Base-by-base conservation (phyloP, 805 yeast species). In the Hyphopichia homilentoma region DNA sequence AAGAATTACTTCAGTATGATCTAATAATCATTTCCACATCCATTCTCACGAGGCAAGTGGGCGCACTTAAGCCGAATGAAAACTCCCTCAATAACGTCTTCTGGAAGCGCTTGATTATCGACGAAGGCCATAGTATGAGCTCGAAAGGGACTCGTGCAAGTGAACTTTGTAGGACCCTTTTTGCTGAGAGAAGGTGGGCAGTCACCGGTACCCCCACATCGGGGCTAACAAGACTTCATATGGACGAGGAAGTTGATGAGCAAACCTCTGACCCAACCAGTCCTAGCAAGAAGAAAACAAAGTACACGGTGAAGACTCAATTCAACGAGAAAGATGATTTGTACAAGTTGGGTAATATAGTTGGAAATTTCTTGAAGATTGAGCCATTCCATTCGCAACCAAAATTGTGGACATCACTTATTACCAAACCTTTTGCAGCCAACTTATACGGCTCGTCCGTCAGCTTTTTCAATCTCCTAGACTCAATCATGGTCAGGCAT, bases 191-290 rank as follows among this genome's bases (percentile, higher is more conserved):
- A 31, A 67, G 74, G 38, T 81, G 89, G 89, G 78, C 80, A 0
- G 84, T 81, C 1, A 77, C 84, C 0, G 88, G 89, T 19, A 81
- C 89, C 0, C 88, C 88, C 4, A 81, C 87, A 0, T 70, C 83
- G 0, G 89, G 89, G 0, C 57, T 81, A 32, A 79, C 87, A 0
- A 69, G 68, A 27, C 48, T 78, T 6, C 73, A 76, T 40, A 70
- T 79, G 64, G 64, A 64, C 32, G 67, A 66, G 32, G 49, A 47
- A 16, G 39, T 11, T 36, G 38, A 9, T 5, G 27, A 6, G 16
- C 25, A n/a, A 38, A 36, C 14, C 44, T 13, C 25, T 2, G 27
- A 29, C 5, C 15, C 19, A 11, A 29, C 31, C 16, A 44, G 48
- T 15, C 47, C 52, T 4, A 35, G 38, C 14, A 44, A 43, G 29